Conservation (phyloP, 2,329 filamentous ascomycete genomes). For the Plenodomus lindquistii region DNA sequence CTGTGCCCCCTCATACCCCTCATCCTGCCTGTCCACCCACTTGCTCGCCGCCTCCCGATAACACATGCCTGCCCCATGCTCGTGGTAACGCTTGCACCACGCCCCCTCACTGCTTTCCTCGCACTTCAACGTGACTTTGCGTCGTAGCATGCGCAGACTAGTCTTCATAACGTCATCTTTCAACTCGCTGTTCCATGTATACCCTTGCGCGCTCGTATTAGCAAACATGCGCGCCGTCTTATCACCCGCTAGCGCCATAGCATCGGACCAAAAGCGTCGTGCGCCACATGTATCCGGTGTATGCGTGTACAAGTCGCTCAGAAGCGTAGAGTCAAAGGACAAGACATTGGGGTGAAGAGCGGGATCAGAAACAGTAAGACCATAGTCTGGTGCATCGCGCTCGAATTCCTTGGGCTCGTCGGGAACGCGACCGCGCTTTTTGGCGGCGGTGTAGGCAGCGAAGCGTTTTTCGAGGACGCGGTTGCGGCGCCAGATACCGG, state of each 20-base stretch:
- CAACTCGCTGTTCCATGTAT: slow-evolving; percentile 18
- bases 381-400: slow-evolving; percentile 7
- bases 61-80: slow-evolving; percentile 25
- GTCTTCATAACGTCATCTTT: slow-evolving; percentile 33
- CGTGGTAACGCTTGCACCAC: slow-evolving; percentile 40
- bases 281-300: slow-evolving; percentile 25
- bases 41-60: slow-evolving; percentile 22
- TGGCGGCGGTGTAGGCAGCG: neutral
- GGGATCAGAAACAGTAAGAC: slow-evolving; percentile 15
- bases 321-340: neutral
- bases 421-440: neutral
- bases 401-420: slow-evolving; percentile 7
- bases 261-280: slow-evolving; percentile 38
- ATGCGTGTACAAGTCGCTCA: slow-evolving; percentile 27
- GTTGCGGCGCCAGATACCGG: slow-evolving; percentile 23
- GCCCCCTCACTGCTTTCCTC: slow-evolving; percentile 30
- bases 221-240: slow-evolving; percentile 11
- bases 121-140: slow-evolving; percentile 35
- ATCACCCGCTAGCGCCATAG: slow-evolving; percentile 30
- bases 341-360: slow-evolving; percentile 1
- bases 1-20: neutral
- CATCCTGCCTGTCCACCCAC: neutral
- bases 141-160: slow-evolving; percentile 22
- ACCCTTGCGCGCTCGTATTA: neutral
- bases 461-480: slow-evolving; percentile 4